These are phyloP conservation scores for Enteropsectra breve DNA, from an alignment of 371 early-diverging fungal species.

Conservation along the genomic window DNA sequence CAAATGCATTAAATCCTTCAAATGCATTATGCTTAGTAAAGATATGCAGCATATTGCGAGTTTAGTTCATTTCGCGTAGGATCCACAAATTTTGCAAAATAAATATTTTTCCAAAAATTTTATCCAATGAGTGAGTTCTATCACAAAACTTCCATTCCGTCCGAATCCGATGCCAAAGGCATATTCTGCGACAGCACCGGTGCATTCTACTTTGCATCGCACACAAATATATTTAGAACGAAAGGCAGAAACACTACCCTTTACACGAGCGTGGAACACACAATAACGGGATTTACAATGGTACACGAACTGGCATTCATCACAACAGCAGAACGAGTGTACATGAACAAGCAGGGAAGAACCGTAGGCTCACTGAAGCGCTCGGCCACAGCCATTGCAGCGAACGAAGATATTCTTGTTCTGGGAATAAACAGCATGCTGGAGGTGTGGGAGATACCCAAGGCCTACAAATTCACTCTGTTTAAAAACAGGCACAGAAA, in stretches of 20 bases:
- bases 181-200: conserved; percentile 11
- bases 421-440: conserved; percentile 14
- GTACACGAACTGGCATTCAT: conserved; percentile 6
- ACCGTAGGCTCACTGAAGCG: conserved; percentile 12
- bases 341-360: conserved; percentile 7
- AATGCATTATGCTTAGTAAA: too few species aligned
- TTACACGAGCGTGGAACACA: neutral
- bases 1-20: too few species aligned
- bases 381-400: conserved; percentile 3
- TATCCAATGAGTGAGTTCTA: conserved; percentile 21
- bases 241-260: conserved; percentile 1
- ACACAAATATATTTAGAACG: conserved; percentile 27
- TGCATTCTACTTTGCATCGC: conserved; percentile 36
- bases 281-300: conserved; percentile 12
- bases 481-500: conserved; percentile 22
- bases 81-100: neutral
- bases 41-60: too few species aligned
- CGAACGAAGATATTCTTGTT: conserved; percentile 21
- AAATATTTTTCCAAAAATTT: neutral
- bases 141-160: conserved; percentile 36
- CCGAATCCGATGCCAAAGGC: conserved; percentile 29
- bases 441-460: conserved; percentile 46
- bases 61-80: neutral
- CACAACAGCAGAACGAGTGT: conserved; percentile 27
- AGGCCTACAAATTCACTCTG: conserved; percentile 33